These are phyloP conservation scores for Trichoderma sp. DNA, from an alignment of 2,329 filamentous ascomycete genomes.

Conservation along the genomic window DNA sequence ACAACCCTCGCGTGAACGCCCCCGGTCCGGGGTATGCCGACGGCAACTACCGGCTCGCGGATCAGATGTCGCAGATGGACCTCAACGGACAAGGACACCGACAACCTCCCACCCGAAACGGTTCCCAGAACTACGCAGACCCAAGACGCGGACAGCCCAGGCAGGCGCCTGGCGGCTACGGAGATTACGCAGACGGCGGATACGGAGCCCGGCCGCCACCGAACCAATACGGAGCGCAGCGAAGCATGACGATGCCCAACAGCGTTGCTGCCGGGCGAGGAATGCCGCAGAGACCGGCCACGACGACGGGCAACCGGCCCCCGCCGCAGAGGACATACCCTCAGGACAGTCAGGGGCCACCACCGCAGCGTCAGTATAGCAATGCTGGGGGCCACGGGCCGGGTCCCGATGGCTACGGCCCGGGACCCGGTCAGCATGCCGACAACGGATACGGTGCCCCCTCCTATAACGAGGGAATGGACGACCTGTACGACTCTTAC, in stretches of 20 bases:
- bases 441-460: slow-evolving; percentile 43
- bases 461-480: slow-evolving; percentile 42
- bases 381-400: not conserved
- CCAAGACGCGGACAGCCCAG: slow-evolving; percentile 37
- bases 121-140: slow-evolving; percentile 41
- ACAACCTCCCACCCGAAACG: slow-evolving; percentile 33
- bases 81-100: slow-evolving; percentile 38
- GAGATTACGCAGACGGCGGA: slow-evolving; percentile 34
- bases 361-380: slow-evolving; percentile 3
- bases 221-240: slow-evolving; percentile 52
- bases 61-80: slow-evolving; percentile 44
- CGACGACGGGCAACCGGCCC: slow-evolving; percentile 55
- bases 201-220: slow-evolving; percentile 31
- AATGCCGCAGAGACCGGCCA: slow-evolving; percentile 57
- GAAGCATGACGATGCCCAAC: slow-evolving; percentile 64
- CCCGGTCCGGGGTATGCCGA: slow-evolving; percentile 35
- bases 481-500: slow-evolving; percentile 59
- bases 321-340: slow-evolving; percentile 57
- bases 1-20: slow-evolving; percentile 38
- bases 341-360: slow-evolving; percentile 29
- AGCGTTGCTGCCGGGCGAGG: slow-evolving; percentile 50
- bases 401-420: slow-evolving; percentile 31
- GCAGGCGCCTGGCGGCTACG: slow-evolving; percentile 35
- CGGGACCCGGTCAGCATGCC: slow-evolving; percentile 32
- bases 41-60: slow-evolving; percentile 35